Base-by-base conservation (phyloP, 2,329 filamentous ascomycete genomes). In the Fusarium sp. region DNA sequence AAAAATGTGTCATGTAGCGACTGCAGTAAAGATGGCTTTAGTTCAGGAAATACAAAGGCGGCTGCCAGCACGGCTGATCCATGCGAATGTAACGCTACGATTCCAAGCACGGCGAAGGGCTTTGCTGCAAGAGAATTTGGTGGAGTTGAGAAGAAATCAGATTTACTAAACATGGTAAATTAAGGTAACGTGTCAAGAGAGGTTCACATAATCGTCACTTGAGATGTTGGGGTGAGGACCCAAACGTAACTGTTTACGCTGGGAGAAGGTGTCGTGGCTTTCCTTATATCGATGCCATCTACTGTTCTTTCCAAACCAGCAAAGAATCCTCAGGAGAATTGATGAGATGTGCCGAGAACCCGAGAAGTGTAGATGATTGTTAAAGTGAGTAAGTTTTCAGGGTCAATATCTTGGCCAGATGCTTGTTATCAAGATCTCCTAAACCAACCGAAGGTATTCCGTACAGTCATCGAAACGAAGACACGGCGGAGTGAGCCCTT, bases 21-120 rank as follows among this genome's bases (percentile, higher is more conserved):
- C 32, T 19, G 50, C 32, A 30, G 28, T 14, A 26, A 45, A 46
- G 33, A 57, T 32, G 46, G 30, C 19, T 20, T 33, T 11, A 30
- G 13, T 33, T 19, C 19, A 26, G 28, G 33, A 35, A 7, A 8
- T 15, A 7, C n/a, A 6, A 35, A n/a, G 15, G 26, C 37, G 11
- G 17, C 50, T 30, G 33, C 14, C 33, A 19, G 37, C 53, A 56
- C 39, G 44, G 49, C 44, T 54, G 61, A 45, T 37, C 35, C 32
- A 32, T 47, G 30, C 30, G 15, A 55, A 32, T 51, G 51, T 24
- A 35, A 54, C 51, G n/a, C 22, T 56, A 28, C 22, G 20, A 37
- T 24, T 13, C n/a, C 10, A 44, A 51, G n/a, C 41, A 51, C 46
- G 32, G 20, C 26, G 37, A 47, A 24, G 11, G 6, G 19, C 30